Evolutionary conservation across 1,139 yeast genomes (phyloP).

Genomic region (Hansenula sp.): DNA sequence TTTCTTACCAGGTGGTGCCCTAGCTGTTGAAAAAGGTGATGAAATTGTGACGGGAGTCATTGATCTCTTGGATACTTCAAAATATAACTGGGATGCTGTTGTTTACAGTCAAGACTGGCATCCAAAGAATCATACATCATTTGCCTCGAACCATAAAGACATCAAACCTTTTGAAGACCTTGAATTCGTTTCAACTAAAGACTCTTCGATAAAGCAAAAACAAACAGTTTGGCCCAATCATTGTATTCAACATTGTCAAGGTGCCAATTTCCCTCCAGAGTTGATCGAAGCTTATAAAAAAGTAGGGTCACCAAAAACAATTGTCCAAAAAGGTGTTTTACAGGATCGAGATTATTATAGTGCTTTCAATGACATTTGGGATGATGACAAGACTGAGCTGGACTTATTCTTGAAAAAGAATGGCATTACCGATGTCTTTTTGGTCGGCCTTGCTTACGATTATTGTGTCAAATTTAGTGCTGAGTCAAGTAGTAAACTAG

Average conservation of each 20-base stretch:
- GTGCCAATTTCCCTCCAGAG: conserved; percentile 59
- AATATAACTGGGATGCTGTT: conserved; percentile 54
- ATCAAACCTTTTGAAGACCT: conserved; percentile 50
- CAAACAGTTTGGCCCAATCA: conserved; percentile 88
- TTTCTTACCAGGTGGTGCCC: conserved; percentile 70
- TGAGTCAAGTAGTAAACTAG: conserved; percentile 55
- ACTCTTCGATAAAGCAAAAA: conserved; percentile 27
- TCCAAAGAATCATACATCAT: conserved; percentile 72
- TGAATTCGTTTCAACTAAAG: conserved; percentile 50
- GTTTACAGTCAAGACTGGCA: conserved; percentile 91
- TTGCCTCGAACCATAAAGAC: conserved; percentile 63
- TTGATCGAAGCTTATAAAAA: conserved; percentile 29
- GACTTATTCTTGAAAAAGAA: conserved; percentile 39
- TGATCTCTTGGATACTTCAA: conserved; percentile 33
- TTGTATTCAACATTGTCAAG: conserved; percentile 69
- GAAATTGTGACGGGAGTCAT: conserved; percentile 49
- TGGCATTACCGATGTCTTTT: conserved; percentile 55
- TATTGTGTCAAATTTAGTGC: conserved; percentile 81
- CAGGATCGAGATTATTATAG: conserved; percentile 82
- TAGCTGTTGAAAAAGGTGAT: conserved; percentile 72
- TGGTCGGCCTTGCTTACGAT: conserved; percentile 85
- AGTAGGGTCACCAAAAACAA: conserved; percentile 25
- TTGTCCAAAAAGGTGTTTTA: conserved; percentile 68
- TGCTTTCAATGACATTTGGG: conserved; percentile 84
- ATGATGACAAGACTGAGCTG: conserved; percentile 65